phyloP scores from a whole-genome alignment of 805 yeast species.

The Priceomyces melissophilus region DNA sequence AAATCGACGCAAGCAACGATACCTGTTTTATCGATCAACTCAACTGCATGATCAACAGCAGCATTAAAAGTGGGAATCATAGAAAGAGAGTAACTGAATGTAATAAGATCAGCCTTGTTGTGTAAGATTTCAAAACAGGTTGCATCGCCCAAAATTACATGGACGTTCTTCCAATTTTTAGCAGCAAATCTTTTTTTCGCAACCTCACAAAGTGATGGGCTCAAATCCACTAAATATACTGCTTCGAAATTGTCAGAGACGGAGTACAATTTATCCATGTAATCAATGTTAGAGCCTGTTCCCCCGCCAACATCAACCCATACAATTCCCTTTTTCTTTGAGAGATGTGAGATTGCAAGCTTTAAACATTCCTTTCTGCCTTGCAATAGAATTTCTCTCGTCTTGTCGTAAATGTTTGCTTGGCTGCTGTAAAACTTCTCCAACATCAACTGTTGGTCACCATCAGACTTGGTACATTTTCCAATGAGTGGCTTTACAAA shows the following conservation, averaged over 20 bases:
- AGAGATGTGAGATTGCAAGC: constrained; percentile 56
- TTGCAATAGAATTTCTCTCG: constrained; percentile 61
- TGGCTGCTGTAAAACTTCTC: constrained; percentile 74
- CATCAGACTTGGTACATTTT: constrained; percentile 26
- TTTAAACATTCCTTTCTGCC: constrained; percentile 67
- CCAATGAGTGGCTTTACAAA: constrained; percentile 55
- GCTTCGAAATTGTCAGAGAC: constrained; percentile 53
- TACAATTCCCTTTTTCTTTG: constrained; percentile 43
- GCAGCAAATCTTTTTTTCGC: constrained; percentile 56
- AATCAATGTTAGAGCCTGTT: constrained; percentile 78
- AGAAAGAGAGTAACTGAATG: constrained; percentile 77
- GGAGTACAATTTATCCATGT: constrained; percentile 58
- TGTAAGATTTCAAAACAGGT: constrained; percentile 55
- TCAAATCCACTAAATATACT: constrained; percentile 69
- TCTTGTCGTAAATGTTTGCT: constrained; percentile 72
- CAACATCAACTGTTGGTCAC: constrained; percentile 52
- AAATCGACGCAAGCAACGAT: constrained; percentile 72
- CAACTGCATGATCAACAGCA: constrained; percentile 64
- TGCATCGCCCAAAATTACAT: constrained; percentile 71
- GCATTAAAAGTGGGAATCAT: constrained; percentile 85
- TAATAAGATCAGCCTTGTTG: constrained; percentile 61
- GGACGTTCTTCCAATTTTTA: constrained; percentile 53
- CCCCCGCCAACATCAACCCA: constrained; percentile 89
- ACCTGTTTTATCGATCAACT: constrained; percentile 53
- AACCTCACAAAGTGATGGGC: constrained; percentile 72